phyloP scores from a whole-genome alignment of 371 early-diverging fungal genomes.

The Rhizopus sp. region DNA sequence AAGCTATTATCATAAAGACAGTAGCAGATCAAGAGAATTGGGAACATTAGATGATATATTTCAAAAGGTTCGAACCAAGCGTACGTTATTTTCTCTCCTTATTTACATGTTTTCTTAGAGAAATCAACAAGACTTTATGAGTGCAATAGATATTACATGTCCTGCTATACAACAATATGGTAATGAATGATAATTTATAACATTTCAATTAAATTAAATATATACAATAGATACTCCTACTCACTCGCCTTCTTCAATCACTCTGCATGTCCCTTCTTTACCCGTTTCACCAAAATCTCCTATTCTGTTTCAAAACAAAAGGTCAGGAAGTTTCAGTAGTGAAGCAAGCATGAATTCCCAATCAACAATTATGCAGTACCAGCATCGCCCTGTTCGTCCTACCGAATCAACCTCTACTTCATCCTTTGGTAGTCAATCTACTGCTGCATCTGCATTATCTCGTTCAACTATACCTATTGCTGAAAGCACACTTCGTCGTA shows the following conservation, averaged over 20 bases:
- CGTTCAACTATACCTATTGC: neutral
- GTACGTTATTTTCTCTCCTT: neutral
- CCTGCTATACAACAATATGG: neutral
- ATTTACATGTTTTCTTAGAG: too few species aligned
- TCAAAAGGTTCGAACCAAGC: neutral
- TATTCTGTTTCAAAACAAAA: constrained; percentile 2
- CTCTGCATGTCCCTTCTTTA: neutral
- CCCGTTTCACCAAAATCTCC: constrained; percentile 5
- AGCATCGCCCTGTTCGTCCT: constrained; percentile 4
- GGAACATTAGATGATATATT: neutral
- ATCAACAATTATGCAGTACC: constrained; percentile 13
- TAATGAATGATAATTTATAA: too few species aligned
- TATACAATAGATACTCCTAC: neutral
- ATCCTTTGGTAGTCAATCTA: constrained; percentile 21
- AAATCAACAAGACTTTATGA: neutral
- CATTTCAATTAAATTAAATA: neutral
- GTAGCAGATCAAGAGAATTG: constrained; percentile 11
- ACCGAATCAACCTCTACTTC: constrained; percentile 26
- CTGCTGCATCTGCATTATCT: constrained; percentile 13
- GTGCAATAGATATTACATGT: neutral
- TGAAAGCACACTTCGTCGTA: constrained; percentile 2
- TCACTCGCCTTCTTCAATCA: neutral
- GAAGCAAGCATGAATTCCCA: constrained; percentile 23
- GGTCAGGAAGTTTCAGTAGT: constrained; percentile 26
- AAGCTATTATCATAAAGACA: neutral